Evolutionary conservation across 495 filamentous ascomycete genomes (phyloP).

Genomic region (Antarctomyces pellizariae): DNA sequence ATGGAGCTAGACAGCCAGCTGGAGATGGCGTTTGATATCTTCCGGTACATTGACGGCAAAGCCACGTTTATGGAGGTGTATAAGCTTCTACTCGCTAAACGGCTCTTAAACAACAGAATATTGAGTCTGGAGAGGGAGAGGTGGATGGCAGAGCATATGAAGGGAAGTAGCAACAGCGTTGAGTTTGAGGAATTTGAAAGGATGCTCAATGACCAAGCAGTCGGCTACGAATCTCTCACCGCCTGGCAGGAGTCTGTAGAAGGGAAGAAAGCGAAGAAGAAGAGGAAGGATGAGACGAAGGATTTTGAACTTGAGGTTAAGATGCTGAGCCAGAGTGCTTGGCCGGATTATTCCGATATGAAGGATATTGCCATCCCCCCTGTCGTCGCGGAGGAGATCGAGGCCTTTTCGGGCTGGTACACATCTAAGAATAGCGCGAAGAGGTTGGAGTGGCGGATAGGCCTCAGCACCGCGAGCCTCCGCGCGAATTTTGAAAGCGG

Average conservation of each 20-base stretch:
- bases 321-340: conserved; percentile 66
- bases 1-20: conserved; percentile 72
- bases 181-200: conserved; percentile 95
- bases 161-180: conserved; percentile 74
- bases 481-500: conserved; percentile 55
- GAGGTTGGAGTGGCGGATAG: conserved; percentile 78
- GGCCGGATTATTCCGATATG: conserved; percentile 78
- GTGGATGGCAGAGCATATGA: conserved; percentile 78
- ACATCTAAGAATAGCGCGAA: conserved; percentile 66
- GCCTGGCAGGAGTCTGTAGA: conserved; percentile 36
- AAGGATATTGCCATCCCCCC: conserved; percentile 42
- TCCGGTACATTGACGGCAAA: conserved; percentile 92
- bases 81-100: conserved; percentile 81
- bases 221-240: conserved; percentile 62
- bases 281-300: conserved; percentile 16
- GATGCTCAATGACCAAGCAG: conserved; percentile 97
- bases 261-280: no score
- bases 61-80: conserved; percentile 97
- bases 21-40: conserved; percentile 77
- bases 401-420: conserved; percentile 62
- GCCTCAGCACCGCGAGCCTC: conserved; percentile 67
- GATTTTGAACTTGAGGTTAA: conserved; percentile 65
- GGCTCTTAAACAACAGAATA: conserved; percentile 72
- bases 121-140: conserved; percentile 87
- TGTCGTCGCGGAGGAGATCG: conserved; percentile 41